Conservation (phyloP, 148 eudicot species). For the Chenopodium suecicum region DNA sequence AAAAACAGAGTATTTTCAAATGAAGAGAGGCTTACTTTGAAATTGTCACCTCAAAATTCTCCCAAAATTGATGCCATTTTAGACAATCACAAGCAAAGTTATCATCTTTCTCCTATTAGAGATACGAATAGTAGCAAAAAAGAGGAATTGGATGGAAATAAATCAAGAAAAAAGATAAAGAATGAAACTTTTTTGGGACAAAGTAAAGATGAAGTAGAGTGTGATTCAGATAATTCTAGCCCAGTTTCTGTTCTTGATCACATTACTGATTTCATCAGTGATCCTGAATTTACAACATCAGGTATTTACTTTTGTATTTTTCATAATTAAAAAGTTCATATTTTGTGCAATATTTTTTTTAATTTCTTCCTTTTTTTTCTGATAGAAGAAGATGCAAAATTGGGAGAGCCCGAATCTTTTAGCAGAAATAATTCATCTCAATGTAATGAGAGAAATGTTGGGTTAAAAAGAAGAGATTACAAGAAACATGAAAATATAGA, state of each 20-base stretch:
- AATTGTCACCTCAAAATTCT: slow-evolving; percentile 22
- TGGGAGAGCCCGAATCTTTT: slow-evolving; percentile 27
- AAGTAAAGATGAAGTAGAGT: slow-evolving; percentile 39
- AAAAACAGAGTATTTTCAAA: slow-evolving; percentile 25
- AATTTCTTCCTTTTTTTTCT: not conserved
- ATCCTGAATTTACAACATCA: slow-evolving; percentile 44
- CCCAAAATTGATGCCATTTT: slow-evolving; percentile 18
- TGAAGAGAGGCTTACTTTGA: slow-evolving; percentile 34
- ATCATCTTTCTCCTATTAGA: slow-evolving; percentile 23
- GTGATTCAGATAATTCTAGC: slow-evolving; percentile 62
- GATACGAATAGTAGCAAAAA: slow-evolving; percentile 19
- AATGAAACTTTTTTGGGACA: slow-evolving; percentile 27
- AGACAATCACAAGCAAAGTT: slow-evolving; percentile 27
- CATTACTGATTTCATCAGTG: slow-evolving; percentile 37
- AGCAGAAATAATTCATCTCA: slow-evolving; percentile 29
- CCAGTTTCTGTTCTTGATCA: slow-evolving; percentile 87
- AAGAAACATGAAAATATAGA: slow-evolving; percentile 28
- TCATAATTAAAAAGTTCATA: not conserved
- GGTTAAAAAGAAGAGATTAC: slow-evolving; percentile 26
- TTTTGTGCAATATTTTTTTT: not conserved
- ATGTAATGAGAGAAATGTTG: slow-evolving; percentile 15
- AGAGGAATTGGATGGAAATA: slow-evolving; percentile 25
- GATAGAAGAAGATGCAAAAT: slow-evolving; percentile 48
- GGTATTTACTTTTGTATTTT: slow-evolving; percentile 31
- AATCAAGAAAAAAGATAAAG: slow-evolving; percentile 36